Evolutionary conservation across 257 asterid genomes (phyloP), one percentile per base, ranked within the genome.

Genomic region (Ocimum tenuiflorum): DNA sequence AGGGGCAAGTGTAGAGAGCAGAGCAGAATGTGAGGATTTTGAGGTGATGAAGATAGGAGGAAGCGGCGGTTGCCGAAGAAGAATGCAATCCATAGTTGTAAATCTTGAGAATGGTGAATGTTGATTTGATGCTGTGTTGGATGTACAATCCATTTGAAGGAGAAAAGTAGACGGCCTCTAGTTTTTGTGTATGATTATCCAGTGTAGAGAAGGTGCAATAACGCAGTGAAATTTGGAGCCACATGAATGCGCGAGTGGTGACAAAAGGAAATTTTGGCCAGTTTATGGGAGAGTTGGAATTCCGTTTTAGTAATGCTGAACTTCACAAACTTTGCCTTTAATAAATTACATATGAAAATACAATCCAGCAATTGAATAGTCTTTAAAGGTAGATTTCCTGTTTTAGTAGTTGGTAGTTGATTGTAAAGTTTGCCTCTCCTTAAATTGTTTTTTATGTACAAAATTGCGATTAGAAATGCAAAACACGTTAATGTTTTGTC

Each of bases 61-160:
- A 60, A 75, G 36, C 3, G 73, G 41, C 15, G 77, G 73, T 23
- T 78, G 79, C 54, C 74, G 85, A 20, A 80, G 74, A 59, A 63
- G 48, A 7, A 77, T 53, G 70, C 73, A 75, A 65, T 76, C 87
- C 96, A 88, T 80, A 75, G n/a, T n/a, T 54, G 8, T 3, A 41
- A 3, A 19, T 4, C n/a, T 22, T 19, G 12, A 11, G 47, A n/a
- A 18, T 12, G 8, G 11, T 8, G 42, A 10, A 18, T 31, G 19
- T 39, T 63, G 57, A 3, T 63, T 69, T 45, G 2, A 47, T 43
- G 12, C 19, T 13, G n/a, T n/a, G n/a, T n/a, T n/a, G n/a, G n/a
- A n/a, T n/a, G n/a, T n/a, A n/a, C n/a, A 15, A 8, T 8, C 14
- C 17, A 18, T 27, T 38, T 38, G 39, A 41, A 39, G 47, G 31